These are phyloP conservation scores for carrot (Daucus carota) DNA, from an alignment of 129 eudicot genomes.

Conservation along the genomic window DNA sequence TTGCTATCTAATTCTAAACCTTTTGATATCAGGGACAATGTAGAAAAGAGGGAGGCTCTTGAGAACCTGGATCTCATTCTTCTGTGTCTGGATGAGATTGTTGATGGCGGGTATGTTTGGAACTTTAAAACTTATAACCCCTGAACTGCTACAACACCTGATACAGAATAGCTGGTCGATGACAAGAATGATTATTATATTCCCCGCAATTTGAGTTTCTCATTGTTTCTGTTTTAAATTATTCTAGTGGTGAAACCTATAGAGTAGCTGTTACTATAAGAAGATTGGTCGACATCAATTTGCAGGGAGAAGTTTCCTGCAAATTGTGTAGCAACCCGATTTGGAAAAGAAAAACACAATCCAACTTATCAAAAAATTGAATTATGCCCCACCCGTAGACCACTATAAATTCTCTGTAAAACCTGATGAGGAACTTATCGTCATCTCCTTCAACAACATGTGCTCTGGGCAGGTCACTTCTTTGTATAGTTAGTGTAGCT, in stretches of 20 bases:
- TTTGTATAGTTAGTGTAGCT: background rate
- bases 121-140: background rate
- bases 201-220: background rate
- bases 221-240: background rate
- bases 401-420: background rate
- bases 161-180: background rate
- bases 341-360: background rate
- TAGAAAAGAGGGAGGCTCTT: constrained; percentile 85
- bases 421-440: background rate
- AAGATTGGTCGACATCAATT: background rate
- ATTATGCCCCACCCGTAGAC: background rate
- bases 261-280: background rate
- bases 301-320: background rate
- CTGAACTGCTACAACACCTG: background rate
- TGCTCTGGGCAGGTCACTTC: background rate
- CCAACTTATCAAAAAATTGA: background rate
- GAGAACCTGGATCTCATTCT: constrained; percentile 89
- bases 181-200: background rate
- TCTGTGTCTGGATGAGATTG: constrained; percentile 88
- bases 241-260: background rate
- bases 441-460: background rate
- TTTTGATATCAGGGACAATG: constrained; percentile 47
- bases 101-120: constrained; percentile 78
- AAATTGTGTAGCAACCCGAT: background rate
- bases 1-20: background rate